These are phyloP conservation scores for Pythium sp. DNA, from an alignment of 352 stramenopile species.

Conservation along the genomic window DNA sequence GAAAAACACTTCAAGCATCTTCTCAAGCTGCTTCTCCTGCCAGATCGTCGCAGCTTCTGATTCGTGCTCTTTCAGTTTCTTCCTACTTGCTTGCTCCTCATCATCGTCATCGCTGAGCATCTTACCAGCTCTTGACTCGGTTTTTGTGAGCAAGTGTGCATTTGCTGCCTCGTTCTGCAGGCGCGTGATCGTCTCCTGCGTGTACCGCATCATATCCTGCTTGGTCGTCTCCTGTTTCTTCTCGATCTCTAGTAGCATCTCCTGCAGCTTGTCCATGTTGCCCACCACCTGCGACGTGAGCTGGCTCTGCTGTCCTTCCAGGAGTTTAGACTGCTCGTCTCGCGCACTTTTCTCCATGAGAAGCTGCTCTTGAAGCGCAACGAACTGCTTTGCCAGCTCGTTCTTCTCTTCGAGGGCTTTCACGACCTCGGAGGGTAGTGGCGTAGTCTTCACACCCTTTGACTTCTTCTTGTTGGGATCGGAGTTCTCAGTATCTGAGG, in stretches of 20 bases:
- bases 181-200: slow-evolving; percentile 44
- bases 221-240: slow-evolving; percentile 57
- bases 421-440: slow-evolving; percentile 36
- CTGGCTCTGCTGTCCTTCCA: slow-evolving; percentile 52
- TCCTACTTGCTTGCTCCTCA: not conserved
- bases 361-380: slow-evolving; percentile 56
- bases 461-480: not conserved
- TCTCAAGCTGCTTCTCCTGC: slow-evolving; percentile 44
- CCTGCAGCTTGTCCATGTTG: slow-evolving; percentile 64
- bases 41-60: not conserved
- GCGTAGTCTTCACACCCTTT: slow-evolving; percentile 3
- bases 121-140: slow-evolving; percentile 30
- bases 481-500: not conserved
- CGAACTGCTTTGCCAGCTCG: slow-evolving; percentile 50
- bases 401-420: slow-evolving; percentile 57
- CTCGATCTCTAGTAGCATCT: slow-evolving; percentile 59
- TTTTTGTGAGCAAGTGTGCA: slow-evolving; percentile 21
- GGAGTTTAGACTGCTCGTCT: slow-evolving; percentile 35
- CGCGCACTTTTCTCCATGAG: slow-evolving; percentile 46
- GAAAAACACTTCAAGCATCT: slow-evolving; percentile 63
- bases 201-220: slow-evolving; percentile 64
- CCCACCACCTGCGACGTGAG: slow-evolving; percentile 44
- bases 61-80: slow-evolving; percentile 6
- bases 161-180: slow-evolving; percentile 39
- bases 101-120: slow-evolving; percentile 51